A percentile compares a stretch with the other conserved stretches of the same genome.
phyloP scores from a whole-genome alignment of 306 rosid genomes.

The Alnus glutinosa region DNA sequence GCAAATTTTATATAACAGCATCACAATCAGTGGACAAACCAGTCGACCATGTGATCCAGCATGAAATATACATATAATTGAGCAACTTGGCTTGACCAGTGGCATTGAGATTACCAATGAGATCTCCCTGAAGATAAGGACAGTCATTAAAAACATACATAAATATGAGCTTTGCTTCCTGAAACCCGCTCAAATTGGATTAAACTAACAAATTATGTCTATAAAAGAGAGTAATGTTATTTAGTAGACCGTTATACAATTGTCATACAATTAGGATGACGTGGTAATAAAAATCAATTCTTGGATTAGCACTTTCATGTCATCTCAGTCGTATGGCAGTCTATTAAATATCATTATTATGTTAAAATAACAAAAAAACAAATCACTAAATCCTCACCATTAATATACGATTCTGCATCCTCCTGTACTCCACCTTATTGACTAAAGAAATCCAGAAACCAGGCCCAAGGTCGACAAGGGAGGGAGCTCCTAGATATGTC shows the following conservation, averaged over 20 bases:
- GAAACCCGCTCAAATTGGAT: slow-evolving; percentile 15
- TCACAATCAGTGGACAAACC: background rate
- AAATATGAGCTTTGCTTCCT: slow-evolving; percentile 22
- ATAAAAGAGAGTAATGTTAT: background rate
- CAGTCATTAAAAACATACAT: background rate
- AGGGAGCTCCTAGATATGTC: slow-evolving; percentile 31
- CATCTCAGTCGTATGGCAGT: no score
- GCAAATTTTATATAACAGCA: background rate
- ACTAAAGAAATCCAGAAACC: slow-evolving; percentile 33
- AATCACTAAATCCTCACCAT: background rate
- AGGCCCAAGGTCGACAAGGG: slow-evolving; percentile 20
- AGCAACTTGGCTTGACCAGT: background rate
- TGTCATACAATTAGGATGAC: no score
- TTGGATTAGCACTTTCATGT: no score
- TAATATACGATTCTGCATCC: background rate
- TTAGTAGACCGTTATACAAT: no score
- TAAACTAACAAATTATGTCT: background rate
- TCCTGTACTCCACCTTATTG: slow-evolving; percentile 5
- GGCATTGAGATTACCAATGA: background rate
- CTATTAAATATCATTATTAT: no score
- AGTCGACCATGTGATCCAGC: slow-evolving; percentile 2
- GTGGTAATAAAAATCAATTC: no score
- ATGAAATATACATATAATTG: background rate
- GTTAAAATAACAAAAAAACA: background rate
- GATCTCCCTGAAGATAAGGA: slow-evolving; percentile 19